Evolutionary conservation across 257 asterid genomes (phyloP), one percentile per base, ranked within the genome.

Genomic region (Penstemon davidsonii): DNA sequence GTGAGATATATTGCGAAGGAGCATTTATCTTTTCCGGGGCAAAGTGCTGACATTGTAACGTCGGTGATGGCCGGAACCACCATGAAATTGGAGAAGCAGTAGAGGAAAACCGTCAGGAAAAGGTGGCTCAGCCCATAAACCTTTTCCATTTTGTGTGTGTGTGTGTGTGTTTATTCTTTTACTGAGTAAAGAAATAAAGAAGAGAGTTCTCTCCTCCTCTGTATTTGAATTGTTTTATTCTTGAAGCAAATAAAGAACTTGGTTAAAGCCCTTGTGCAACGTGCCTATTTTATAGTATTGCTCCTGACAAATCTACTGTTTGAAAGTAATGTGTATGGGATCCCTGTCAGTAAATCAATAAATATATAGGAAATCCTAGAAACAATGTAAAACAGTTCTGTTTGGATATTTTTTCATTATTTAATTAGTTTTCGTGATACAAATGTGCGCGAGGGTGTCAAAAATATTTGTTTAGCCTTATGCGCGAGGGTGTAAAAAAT

Each of bases 51-150:
- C 92, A 92, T 75, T 4, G 95, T 81, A 60, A 89, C 85, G 84
- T 92, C 98, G 39, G 84, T 89, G 75, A 89, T 87, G 47, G 96
- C 92, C 71, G 98, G 95, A 83, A 75, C 73, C 85, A 92, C 98
- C 95, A 92, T 92, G 86, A 85, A 81, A 51, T 80, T 68, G 38
- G 96, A 78, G 79, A 86, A 87, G 77, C 92, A 81, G 78, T 80
- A 76, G 68, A 92, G 93, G 70, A 92, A 92, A 77, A 88, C 89
- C 73, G 96, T 86, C 88, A 82, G 82, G 86, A 87, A 89, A 25
- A 92, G 86, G 86, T 92, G 98, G 83, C 95, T 72, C 72, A 92
- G 85, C 67, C 90, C 95, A 41, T 46, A 41, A 19, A 72, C 61
- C 81, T 77, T 76, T 68, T 76, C 89, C 86, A 71, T 85, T 50